A percentile compares a stretch with the other conserved stretches of the same genome.
These are phyloP conservation scores for Torulaspora quercuum DNA, from an alignment of 805 yeast genomes.

Conservation along the genomic window DNA sequence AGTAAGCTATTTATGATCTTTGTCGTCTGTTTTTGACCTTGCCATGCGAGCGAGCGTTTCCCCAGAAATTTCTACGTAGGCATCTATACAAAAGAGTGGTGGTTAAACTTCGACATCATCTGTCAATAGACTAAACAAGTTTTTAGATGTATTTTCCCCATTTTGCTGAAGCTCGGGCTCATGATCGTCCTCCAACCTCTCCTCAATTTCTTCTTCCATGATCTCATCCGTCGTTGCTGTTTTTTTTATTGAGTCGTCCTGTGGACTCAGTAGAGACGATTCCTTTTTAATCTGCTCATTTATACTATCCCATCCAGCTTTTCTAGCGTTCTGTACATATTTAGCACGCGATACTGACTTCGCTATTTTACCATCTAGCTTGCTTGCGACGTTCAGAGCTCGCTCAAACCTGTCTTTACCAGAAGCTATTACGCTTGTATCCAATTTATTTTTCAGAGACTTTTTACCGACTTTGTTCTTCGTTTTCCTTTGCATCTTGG, in stretches of 20 bases:
- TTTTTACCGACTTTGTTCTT: conserved; percentile 33
- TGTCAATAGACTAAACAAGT: conserved; percentile 33
- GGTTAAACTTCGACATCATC: conserved; percentile 33
- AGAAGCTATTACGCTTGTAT: conserved; percentile 29
- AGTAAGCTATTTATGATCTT: too few species aligned
- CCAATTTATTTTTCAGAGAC: conserved; percentile 13
- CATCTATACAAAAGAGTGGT: conserved; percentile 2
- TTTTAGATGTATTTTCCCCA: conserved; percentile 11
- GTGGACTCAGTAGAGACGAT: conserved; percentile 11
- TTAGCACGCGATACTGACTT: conserved; percentile 63
- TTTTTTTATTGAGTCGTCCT: neutral
- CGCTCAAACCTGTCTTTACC: conserved; percentile 45
- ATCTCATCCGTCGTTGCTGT: conserved; percentile 3
- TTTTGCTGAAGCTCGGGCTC: conserved; percentile 14
- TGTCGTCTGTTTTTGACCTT: too few species aligned
- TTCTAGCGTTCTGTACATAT: conserved; percentile 58
- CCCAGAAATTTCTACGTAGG: too few species aligned
- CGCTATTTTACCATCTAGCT: conserved; percentile 57
- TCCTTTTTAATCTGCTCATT: conserved; percentile 47
- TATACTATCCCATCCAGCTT: conserved; percentile 69
- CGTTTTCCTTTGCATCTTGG: conserved; percentile 47
- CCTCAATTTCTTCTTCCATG: conserved; percentile 3
- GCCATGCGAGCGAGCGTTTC: too few species aligned
- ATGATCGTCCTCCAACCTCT: conserved; percentile 24
- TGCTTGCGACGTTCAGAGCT: conserved; percentile 51